Conservation (phyloP, 2,329 filamentous ascomycete species). For the Sporothrix sp. region DNA sequence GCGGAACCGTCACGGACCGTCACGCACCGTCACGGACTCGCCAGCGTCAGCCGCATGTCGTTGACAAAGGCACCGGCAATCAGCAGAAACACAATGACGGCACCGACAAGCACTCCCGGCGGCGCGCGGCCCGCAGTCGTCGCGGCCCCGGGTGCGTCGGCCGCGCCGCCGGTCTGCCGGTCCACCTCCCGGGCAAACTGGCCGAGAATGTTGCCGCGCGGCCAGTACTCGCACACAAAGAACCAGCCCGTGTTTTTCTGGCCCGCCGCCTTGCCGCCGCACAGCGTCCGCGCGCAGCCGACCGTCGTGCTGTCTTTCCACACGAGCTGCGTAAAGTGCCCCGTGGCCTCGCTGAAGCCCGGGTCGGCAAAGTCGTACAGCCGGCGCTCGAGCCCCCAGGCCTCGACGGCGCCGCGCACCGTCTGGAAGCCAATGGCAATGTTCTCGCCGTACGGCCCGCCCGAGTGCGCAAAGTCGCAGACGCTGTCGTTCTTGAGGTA, state of each 20-base stretch:
- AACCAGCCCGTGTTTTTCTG: conserved; percentile 43
- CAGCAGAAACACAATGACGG: conserved; percentile 12
- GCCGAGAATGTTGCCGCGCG: conserved; percentile 52
- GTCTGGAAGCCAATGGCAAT: conserved; percentile 58
- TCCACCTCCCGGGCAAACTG: conserved; percentile 39
- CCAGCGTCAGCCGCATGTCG: conserved; percentile 5
- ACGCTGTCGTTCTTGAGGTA: conserved; percentile 34
- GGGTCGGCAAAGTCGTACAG: conserved; percentile 49
- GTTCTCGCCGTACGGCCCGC: conserved; percentile 64
- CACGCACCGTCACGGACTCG: neutral
- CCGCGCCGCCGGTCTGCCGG: conserved; percentile 17
- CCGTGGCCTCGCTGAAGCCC: conserved; percentile 50
- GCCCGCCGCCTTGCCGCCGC: conserved; percentile 21
- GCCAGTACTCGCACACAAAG: conserved; percentile 62
- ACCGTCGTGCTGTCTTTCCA: conserved; percentile 55
- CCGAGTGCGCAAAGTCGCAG: conserved; percentile 46
- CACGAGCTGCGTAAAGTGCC: conserved; percentile 65
- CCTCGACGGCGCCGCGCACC: conserved; percentile 44
- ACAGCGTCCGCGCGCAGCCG: conserved; percentile 42
- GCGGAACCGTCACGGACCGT: no score
- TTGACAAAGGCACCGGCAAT: conserved; percentile 5
- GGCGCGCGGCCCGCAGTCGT: neutral
- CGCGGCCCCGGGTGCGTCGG: neutral
- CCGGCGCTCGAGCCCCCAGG: conserved; percentile 53
- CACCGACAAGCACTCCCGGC: neutral